A percentile compares a stretch with the other conserved stretches of the same genome.
Conservation (phyloP, 1,284 basidiomycete genomes). For the Ustilago trichophora region DNA sequence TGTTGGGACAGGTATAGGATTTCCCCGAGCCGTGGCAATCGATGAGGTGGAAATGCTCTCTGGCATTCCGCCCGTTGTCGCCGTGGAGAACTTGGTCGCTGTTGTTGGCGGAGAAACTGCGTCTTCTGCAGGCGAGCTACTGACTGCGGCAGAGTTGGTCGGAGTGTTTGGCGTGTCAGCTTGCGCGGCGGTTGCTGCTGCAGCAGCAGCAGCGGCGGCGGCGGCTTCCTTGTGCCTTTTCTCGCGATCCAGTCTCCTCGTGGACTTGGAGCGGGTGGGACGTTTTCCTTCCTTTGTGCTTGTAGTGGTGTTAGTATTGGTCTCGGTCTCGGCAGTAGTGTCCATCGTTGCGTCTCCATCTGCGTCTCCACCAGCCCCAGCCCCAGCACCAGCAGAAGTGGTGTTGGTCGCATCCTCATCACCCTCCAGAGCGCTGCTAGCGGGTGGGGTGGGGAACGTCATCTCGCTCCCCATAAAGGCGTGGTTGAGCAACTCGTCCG, state of each 20-base stretch:
- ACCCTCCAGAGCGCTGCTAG: background rate
- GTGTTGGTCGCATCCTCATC: background rate
- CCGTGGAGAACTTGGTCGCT: background rate
- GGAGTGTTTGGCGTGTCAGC: conserved; percentile 17
- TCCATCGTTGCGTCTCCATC: conserved; percentile 1
- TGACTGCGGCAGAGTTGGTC: background rate
- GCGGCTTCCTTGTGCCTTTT: conserved; percentile 35
- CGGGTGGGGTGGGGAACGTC: conserved; percentile 13
- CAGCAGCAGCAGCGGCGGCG: conserved; percentile 3
- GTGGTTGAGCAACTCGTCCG: conserved; percentile 58
- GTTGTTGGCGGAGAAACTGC: background rate
- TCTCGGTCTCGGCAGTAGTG: conserved; percentile 2
- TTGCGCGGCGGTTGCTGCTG: background rate
- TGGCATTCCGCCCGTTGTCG: conserved; percentile 7
- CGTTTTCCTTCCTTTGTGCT: conserved; percentile 23
- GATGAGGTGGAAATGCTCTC: conserved; percentile 36
- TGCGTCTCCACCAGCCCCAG: background rate
- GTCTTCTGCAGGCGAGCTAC: background rate
- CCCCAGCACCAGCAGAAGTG: background rate
- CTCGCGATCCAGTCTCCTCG: conserved; percentile 22
- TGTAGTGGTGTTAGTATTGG: background rate
- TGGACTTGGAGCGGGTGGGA: conserved; percentile 22
- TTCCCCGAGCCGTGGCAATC: conserved; percentile 21
- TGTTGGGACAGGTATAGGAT: too few relatives aligned
- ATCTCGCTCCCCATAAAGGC: conserved; percentile 53